Conservation (phyloP, 495 filamentous ascomycete genomes). For the Penicillium macrosclerotiorum region DNA sequence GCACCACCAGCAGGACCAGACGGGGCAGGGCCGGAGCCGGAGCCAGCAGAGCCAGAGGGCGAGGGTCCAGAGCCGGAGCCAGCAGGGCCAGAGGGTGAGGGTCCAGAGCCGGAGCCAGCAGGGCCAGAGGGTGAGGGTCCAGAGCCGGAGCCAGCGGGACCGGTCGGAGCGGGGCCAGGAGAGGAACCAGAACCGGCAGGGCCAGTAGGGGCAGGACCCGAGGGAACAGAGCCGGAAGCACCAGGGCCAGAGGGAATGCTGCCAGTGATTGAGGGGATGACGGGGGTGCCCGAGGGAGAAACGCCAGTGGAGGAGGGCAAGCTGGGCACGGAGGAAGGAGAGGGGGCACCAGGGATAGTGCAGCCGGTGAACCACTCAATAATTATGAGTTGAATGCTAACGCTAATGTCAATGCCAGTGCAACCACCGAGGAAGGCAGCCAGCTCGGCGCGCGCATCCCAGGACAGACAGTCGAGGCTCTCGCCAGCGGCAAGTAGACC, state of each 20-base stretch:
- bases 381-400: slow-evolving; percentile 39
- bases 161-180: slow-evolving; percentile 3
- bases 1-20: not conserved
- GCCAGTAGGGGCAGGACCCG: slow-evolving; percentile 4
- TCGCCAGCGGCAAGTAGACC: slow-evolving; percentile 34
- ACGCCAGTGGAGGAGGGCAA: slow-evolving; percentile 9
- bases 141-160: slow-evolving; percentile 3
- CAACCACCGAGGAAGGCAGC: slow-evolving; percentile 42
- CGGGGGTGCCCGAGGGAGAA: slow-evolving; percentile 10
- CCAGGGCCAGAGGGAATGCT: slow-evolving; percentile 7
- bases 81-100: slow-evolving; percentile 9
- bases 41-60: slow-evolving; percentile 3
- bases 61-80: too few relatives aligned
- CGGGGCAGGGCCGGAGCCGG: not conserved
- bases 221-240: slow-evolving; percentile 5
- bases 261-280: slow-evolving; percentile 6
- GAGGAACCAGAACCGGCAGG: slow-evolving; percentile 10
- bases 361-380: slow-evolving; percentile 43
- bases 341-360: slow-evolving; percentile 26
- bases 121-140: slow-evolving; percentile 8
- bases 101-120: slow-evolving; percentile 8
- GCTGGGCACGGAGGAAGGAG: slow-evolving; percentile 21
- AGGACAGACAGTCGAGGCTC: slow-evolving; percentile 33
- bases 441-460: slow-evolving; percentile 38
- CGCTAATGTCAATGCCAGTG: slow-evolving; percentile 23